A percentile compares a stretch with the other conserved stretches of the same genome.
phyloP scores from a whole-genome alignment of 2,329 filamentous ascomycete species.

The Penicillium sp. region DNA sequence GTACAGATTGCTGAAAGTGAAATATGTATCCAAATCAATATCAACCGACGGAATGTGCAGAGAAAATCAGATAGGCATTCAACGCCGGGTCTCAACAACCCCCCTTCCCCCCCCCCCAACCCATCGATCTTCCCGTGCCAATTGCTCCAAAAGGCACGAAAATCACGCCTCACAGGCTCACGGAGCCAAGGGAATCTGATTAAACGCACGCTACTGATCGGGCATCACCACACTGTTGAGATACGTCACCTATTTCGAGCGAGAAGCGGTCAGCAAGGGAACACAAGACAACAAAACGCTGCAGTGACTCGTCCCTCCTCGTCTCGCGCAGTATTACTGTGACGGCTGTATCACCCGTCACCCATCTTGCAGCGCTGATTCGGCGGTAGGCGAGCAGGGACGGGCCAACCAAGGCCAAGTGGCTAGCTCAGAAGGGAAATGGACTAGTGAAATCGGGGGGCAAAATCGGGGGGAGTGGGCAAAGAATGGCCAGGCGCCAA shows the following conservation, averaged over 20 bases:
- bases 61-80: slow-evolving; percentile 1
- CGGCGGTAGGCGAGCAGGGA: slow-evolving; percentile 17
- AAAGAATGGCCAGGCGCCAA: slow-evolving; percentile 17
- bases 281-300: slow-evolving; percentile 1
- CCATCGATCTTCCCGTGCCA: not conserved
- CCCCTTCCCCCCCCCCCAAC: not conserved
- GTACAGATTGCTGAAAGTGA: not conserved
- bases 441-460: slow-evolving; percentile 24
- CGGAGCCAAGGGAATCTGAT: not conserved
- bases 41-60: not conserved
- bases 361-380: slow-evolving; percentile 16
- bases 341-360: slow-evolving; percentile 4
- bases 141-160: not conserved
- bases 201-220: slow-evolving; percentile 46
- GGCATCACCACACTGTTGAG: slow-evolving; percentile 75
- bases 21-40: not conserved
- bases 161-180: not conserved
- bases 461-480: slow-evolving; percentile 28
- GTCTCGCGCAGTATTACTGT: slow-evolving; percentile 4
- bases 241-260: slow-evolving; percentile 62
- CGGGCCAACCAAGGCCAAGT: slow-evolving; percentile 16
- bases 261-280: slow-evolving; percentile 31
- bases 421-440: slow-evolving; percentile 28
- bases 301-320: not conserved
- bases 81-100: not conserved